Percentiles rank a stretch among this genome's conserved stretches.
These are phyloP conservation scores for Aspergillus aculeatinus DNA, from an alignment of 2,329 filamentous ascomycete species.

Conservation along the genomic window DNA sequence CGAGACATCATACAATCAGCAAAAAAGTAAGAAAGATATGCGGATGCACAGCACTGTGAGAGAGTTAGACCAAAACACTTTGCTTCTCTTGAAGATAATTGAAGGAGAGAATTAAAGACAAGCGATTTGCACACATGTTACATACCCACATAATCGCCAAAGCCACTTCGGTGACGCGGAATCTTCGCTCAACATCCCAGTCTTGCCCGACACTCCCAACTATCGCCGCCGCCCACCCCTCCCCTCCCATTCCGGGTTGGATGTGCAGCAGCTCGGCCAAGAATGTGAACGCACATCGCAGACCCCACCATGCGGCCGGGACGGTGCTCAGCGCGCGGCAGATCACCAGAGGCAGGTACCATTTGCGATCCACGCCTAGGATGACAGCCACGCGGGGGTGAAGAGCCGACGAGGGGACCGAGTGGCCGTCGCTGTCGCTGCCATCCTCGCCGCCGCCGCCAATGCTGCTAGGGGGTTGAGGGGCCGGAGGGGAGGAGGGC, in stretches of 20 bases:
- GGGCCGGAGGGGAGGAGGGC: constrained; percentile 33
- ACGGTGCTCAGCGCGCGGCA: constrained; percentile 70
- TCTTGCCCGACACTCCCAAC: constrained; percentile 38
- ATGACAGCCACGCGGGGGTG: constrained; percentile 78
- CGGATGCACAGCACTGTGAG: constrained; percentile 68
- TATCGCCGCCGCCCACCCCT: constrained; percentile 42
- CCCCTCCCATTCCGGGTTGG: constrained; percentile 43
- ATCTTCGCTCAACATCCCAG: constrained; percentile 49
- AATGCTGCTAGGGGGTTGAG: constrained; percentile 28
- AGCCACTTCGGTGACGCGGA: constrained; percentile 66
- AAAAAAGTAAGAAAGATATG: constrained; percentile 79
- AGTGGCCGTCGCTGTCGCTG: constrained; percentile 13
- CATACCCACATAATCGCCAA: constrained; percentile 72
- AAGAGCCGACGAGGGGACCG: constrained; percentile 44
- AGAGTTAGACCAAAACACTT: background rate
- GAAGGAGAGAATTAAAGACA: too few species aligned
- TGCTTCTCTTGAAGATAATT: too few species aligned
- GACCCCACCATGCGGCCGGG: constrained; percentile 70
- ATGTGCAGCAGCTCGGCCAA: constrained; percentile 61
- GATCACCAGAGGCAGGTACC: constrained; percentile 71
- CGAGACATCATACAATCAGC: constrained; percentile 82
- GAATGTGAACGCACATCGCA: constrained; percentile 67
- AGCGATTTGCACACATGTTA: constrained; percentile 27
- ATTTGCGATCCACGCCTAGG: constrained; percentile 68
- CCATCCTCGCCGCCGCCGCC: constrained; percentile 22